Evolutionary conservation across 257 asterid genomes (phyloP), one percentile per base, ranked within the genome.

Genomic region (Plectranthus barbatus): DNA sequence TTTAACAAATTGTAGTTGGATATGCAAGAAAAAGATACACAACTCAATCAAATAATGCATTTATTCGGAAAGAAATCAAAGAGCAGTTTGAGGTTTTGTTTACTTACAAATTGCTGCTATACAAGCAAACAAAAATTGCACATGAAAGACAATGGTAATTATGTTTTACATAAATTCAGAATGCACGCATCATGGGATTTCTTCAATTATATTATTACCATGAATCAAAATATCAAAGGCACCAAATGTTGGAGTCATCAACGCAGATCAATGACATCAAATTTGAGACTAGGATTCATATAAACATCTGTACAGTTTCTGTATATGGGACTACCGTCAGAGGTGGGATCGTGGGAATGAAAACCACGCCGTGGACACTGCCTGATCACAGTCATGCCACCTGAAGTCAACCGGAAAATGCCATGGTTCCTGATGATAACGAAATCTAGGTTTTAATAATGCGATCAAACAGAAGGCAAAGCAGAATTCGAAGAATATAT

Each of bases 331-430:
- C 83, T 79, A 70, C 95, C 98, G 71, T 92, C 95, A 0, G 79
- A 71, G 36, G 98, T 88, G 62, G 97, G 95, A 6, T 91, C 97
- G 47, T 88, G 98, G 18, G 93, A 72, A 78, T 91, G 98, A 71
- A 91, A 91, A 64, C 98, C 97, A 4, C 98, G 95, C 73, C 76
- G 80, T 10, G 97, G 97, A 74, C 98, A 91, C 15, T 86, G 95
- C 74, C 97, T 85, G 61, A 91, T 85, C 17, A 84, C 93, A 0
- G 88, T 79, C 97, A 91, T 86, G 54, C 98, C 98, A 64, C 98
- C 97, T 21, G 95, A 83, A 23, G 88, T 88, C 76, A 88, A 73
- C 60, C 97, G 83, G 76, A 91, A 91, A 56, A 91, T 91, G 64
- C 98, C 98, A 74, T 88, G 96, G 4, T 10, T 88, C 73, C 98